Base-by-base conservation (phyloP, 2,329 filamentous ascomycete species). In the Trichoderma breve region DNA sequence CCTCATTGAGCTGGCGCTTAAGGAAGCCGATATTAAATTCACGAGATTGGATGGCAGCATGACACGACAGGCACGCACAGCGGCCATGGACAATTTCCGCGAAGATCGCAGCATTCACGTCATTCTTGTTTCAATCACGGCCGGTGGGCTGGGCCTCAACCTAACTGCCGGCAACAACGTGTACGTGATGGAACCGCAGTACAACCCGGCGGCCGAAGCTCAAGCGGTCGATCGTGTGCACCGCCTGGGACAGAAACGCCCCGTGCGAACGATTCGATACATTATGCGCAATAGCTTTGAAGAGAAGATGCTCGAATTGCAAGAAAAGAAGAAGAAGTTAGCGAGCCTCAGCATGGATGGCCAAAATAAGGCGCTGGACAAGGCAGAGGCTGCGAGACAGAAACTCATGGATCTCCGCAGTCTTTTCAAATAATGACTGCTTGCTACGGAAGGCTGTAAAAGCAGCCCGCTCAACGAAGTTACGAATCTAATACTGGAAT, bases 131-230 rank as follows among this genome's bases (percentile, higher is more conserved):
- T 97, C 94, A 11, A 97, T 98, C 81, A 94, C 91, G 78, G 95
- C 95, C 0, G 96, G 95, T 74, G 95, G 96, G 21, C 88, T 98
- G 18, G 95, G 95, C 15, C 89, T 98, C 51, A 98, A 98, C 79
- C 84, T 99, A 73, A 98, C 95, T 0, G 91, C 91, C 74, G 96
- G 96, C 6, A 93, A 91, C 74, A 86, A 93, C 69, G 97, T 99
- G 4, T 99, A 92, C 83, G 96, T 99, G 92, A 98, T 99, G 96
- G 96, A 99, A 81, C 96, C 96, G 0, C 99, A 96, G 95, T 99
- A 96, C 96, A 97, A 93, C 79, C 98, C 95, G 81, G 95, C 96
- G 0, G 91, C 98, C 14, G 96, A 99, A 82, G 94, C 95, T 6
- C 96, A 99, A 82, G 96, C 96, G 8, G 98, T 99, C 77, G 96